Evolutionary conservation across 495 filamentous ascomycete genomes (phyloP).

Genomic region (Aspergillus bertholletiae): DNA sequence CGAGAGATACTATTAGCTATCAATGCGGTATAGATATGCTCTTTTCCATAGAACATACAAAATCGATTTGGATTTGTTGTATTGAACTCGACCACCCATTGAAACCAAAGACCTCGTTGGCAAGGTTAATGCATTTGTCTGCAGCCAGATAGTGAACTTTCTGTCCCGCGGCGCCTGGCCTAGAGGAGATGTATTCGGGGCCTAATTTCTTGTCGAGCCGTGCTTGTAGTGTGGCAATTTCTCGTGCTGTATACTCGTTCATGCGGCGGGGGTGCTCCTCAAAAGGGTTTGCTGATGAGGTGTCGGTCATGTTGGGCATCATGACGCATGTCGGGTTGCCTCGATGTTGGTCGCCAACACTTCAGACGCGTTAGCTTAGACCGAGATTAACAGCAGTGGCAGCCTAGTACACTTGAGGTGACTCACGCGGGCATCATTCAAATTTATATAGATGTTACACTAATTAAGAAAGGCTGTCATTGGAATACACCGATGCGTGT

Average conservation of each 20-base stretch:
- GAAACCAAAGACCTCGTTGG: slow-evolving; percentile 98
- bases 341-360: slow-evolving; percentile 78
- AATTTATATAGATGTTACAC: slow-evolving; percentile 5
- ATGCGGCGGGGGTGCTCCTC: slow-evolving; percentile 64
- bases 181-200: slow-evolving; percentile 88
- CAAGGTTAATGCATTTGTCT: slow-evolving; percentile 91
- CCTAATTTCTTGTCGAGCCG: slow-evolving; percentile 91
- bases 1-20: slow-evolving; percentile 21
- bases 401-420: neutral
- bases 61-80: slow-evolving; percentile 85
- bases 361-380: slow-evolving; percentile 36
- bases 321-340: slow-evolving; percentile 31
- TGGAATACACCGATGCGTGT: neutral
- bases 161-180: slow-evolving; percentile 73
- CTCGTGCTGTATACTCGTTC: slow-evolving; percentile 76
- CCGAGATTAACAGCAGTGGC: neutral
- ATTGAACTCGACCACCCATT: slow-evolving; percentile 96
- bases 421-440: slow-evolving; percentile 47
- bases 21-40: too few species aligned
- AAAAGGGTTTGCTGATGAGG: slow-evolving; percentile 65
- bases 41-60: slow-evolving; percentile 57
- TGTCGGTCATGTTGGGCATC: slow-evolving; percentile 33
- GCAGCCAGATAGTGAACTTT: slow-evolving; percentile 89
- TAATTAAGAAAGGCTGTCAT: slow-evolving; percentile 3
- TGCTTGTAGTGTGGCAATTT: slow-evolving; percentile 84